These are phyloP conservation scores for Picochlorum sp. DNA, from an alignment of 139 green algal species.

Conservation along the genomic window DNA sequence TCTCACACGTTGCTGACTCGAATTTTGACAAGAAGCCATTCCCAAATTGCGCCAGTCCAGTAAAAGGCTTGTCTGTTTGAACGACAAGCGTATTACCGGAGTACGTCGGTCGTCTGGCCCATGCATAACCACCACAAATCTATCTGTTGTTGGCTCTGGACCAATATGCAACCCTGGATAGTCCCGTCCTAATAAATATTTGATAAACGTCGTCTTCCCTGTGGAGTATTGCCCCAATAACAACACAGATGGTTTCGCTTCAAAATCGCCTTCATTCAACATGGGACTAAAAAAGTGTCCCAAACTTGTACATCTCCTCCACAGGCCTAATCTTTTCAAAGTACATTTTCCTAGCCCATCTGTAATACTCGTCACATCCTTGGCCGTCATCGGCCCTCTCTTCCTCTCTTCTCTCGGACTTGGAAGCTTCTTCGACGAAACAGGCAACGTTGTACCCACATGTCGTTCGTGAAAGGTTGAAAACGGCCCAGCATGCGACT, in stretches of 20 bases:
- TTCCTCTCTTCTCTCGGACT: neutral
- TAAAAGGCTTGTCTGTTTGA: constrained; percentile 81
- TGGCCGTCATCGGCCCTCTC: constrained; percentile 34
- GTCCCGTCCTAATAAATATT: constrained; percentile 79
- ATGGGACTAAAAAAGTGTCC: constrained; percentile 80
- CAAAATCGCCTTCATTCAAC: constrained; percentile 83
- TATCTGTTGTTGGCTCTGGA: constrained; percentile 94
- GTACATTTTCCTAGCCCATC: constrained; percentile 92
- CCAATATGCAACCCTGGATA: constrained; percentile 94
- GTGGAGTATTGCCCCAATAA: constrained; percentile 96
- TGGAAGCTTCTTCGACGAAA: too few relatives aligned
- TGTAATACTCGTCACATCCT: constrained; percentile 70
- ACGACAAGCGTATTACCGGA: constrained; percentile 96
- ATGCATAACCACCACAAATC: constrained; percentile 90
- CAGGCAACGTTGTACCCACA: neutral
- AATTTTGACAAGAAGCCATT: constrained; percentile 91
- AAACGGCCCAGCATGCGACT: neutral
- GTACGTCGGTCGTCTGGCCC: constrained; percentile 70
- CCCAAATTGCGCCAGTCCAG: constrained; percentile 52
- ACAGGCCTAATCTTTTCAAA: constrained; percentile 81
- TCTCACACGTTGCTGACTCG: constrained; percentile 68
- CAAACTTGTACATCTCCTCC: constrained; percentile 89
- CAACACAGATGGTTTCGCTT: constrained; percentile 92
- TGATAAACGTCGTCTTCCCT: constrained; percentile 98
- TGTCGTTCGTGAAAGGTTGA: neutral